phyloP scores from a whole-genome alignment of 164 flowering plant genomes.

The Litsea cubeba region DNA sequence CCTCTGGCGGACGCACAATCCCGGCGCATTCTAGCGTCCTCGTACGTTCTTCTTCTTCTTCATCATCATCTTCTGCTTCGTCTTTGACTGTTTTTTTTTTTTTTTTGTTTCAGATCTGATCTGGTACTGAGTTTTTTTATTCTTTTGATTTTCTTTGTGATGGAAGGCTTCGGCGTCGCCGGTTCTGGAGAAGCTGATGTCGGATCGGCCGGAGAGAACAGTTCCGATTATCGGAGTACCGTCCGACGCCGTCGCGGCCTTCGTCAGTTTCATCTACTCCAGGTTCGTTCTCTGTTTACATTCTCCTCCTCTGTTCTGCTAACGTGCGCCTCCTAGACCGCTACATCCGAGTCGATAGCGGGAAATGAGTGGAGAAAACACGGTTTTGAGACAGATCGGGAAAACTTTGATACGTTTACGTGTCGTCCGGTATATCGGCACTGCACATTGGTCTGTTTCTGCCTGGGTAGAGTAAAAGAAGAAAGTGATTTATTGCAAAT shows the following conservation, averaged over 20 bases:
- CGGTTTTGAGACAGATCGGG: background rate
- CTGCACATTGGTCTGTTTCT: too few species aligned
- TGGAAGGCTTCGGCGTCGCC: conserved; percentile 47
- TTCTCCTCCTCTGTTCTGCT: background rate
- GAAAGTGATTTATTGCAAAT: too few species aligned
- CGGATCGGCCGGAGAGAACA: conserved; percentile 29
- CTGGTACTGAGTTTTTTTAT: background rate
- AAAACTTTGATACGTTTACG: background rate
- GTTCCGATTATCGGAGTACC: conserved; percentile 34
- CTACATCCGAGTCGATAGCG: too few species aligned
- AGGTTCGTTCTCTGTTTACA: conserved; percentile 4
- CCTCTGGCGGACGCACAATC: conserved; percentile 21
- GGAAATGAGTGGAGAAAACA: background rate
- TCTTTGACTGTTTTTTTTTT: background rate
- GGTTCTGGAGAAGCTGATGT: conserved; percentile 46
- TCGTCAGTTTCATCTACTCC: conserved; percentile 27
- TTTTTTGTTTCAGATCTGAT: background rate
- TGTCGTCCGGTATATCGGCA: too few species aligned
- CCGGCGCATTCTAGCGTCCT: conserved; percentile 21
- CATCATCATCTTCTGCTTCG: too few species aligned
- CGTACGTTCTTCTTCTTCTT: background rate
- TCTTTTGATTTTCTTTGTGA: background rate
- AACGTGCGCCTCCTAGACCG: background rate
- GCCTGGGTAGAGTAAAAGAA: too few species aligned
- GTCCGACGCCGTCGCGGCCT: conserved; percentile 24